Evolutionary conservation across 139 green algal genomes (phyloP).

Genomic region (Micractinium sp.): DNA sequence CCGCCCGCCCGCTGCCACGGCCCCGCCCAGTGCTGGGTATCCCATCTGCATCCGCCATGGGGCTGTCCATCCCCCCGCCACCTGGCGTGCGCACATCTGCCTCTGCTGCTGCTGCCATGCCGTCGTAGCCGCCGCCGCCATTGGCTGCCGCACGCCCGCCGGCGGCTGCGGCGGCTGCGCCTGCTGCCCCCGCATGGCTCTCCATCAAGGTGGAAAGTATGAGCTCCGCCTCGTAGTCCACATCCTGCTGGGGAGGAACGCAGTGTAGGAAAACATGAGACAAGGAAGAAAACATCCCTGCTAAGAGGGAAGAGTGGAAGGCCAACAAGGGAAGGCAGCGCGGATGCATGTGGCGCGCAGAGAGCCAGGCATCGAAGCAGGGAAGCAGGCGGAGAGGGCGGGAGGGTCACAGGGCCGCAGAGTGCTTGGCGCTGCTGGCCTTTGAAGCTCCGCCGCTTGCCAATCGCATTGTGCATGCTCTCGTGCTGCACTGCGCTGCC

Average conservation of each 20-base stretch:
- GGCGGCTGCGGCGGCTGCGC: not conserved
- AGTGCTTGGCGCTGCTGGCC: too few relatives aligned
- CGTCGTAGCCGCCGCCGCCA: not conserved
- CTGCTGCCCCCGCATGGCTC: slow-evolving; percentile 30
- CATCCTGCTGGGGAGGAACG: slow-evolving; percentile 30
- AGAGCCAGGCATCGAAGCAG: not conserved
- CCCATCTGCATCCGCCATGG: not conserved
- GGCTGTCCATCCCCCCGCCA: not conserved
- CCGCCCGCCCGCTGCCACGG: not conserved
- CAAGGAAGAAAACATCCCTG: too few relatives aligned
- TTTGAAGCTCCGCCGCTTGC: not conserved
- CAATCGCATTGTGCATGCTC: not conserved
- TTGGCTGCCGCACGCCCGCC: not conserved
- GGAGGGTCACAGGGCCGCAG: not conserved
- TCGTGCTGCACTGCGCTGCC: not conserved
- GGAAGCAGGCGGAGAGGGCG: not conserved
- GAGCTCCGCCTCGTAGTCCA: slow-evolving; percentile 65
- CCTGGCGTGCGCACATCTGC: not conserved
- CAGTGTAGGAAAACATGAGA: not conserved
- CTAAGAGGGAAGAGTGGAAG: too few relatives aligned
- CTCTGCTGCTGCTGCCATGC: not conserved
- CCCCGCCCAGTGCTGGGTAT: not conserved
- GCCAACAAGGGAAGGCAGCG: too few relatives aligned
- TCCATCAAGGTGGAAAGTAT: slow-evolving; percentile 76
- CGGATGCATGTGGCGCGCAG: too few relatives aligned